phyloP scores from a whole-genome alignment of 805 yeast genomes.

The Alloascoidea hylecoeti region DNA sequence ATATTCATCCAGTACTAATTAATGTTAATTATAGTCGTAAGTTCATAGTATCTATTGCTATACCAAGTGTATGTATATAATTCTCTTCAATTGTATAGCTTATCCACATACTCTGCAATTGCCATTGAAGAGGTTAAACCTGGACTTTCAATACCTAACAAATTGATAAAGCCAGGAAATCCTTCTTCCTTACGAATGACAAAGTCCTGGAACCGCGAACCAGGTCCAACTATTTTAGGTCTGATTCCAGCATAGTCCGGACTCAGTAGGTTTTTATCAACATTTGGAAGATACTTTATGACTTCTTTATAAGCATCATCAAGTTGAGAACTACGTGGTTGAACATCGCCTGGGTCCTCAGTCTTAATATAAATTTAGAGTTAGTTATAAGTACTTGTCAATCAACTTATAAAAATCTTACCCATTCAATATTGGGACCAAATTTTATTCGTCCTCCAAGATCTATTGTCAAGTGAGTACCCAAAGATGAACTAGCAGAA shows the following conservation, averaged over 20 bases:
- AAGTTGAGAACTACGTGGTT: constrained; percentile 33
- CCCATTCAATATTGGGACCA: constrained; percentile 88
- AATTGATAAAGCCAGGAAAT: constrained; percentile 64
- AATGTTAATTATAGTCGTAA: too few species aligned
- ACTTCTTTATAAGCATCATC: constrained; percentile 45
- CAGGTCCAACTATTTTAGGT: constrained; percentile 51
- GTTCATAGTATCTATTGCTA: too few species aligned
- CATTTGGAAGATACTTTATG: constrained; percentile 44
- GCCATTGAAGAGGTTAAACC: constrained; percentile 79
- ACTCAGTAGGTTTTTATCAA: constrained; percentile 33
- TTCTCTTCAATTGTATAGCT: constrained; percentile 9
- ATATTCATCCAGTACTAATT: too few species aligned
- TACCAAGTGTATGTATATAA: too few species aligned
- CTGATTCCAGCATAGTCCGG: constrained; percentile 75
- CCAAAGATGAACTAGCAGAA: constrained; percentile 59
- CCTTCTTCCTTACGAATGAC: constrained; percentile 56
- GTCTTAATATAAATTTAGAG: constrained; percentile 13
- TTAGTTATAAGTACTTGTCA: constrained; percentile 7
- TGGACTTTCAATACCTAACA: constrained; percentile 82
- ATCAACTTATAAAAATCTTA: constrained; percentile 11
- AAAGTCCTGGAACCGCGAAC: constrained; percentile 52
- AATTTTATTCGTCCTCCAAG: constrained; percentile 67
- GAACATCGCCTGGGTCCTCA: constrained; percentile 25
- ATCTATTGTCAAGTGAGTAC: constrained; percentile 79
- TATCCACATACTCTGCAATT: constrained; percentile 57